Evolutionary conservation across 306 rosid species (phyloP), one percentile per base, ranked within the genome.

Genomic region (Oemleria cerasiformis): DNA sequence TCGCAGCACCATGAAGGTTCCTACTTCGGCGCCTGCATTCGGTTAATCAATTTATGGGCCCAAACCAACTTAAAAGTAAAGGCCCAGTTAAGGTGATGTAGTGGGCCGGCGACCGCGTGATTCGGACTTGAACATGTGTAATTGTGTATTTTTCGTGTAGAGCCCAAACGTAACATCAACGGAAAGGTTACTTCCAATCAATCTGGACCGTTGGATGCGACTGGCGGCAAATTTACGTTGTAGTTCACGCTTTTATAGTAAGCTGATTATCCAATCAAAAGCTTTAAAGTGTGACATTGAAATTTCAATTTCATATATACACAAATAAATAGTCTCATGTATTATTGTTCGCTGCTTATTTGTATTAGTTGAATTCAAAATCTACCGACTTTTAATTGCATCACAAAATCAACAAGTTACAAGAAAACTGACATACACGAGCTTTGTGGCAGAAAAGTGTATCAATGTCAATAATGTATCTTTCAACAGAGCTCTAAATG

Each of bases 1-100:
- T 65, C 75, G 89, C 82, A 71, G 66, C 75, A 73, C 81, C 75
- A 70, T 73, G 63, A 79, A 56, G 80, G 42, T 8, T 76, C 65
- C 72, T 73, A 55, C 83, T 39, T 63, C 13, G 41, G 59, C 60
- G 61, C 15, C 43, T 47, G 57, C 30, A 2, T 21, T 57, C 80
- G 76, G 77, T 50, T 12, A 3, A 43, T 64, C n/a, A 4, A 6
- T 0, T 1, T 1, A 56, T 78, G 75, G 74, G 64, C 59, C 82
- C 49, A 6, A 10, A 9, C 23, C 23, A 62, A 45, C 9, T 13
- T 0, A 8, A 23, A 30, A 30, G 36, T 30, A 30, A n/a, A 48
- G 47, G 71, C 30, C 75, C 55, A 19, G 39, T 11, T 12, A 40
- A 62, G 36, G 1, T 7, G 38, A 57, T 42, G 20, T 43, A 0